These are phyloP conservation scores for Colletotrichum camelliae DNA, from an alignment of 2,329 filamentous ascomycete genomes.

Conservation along the genomic window DNA sequence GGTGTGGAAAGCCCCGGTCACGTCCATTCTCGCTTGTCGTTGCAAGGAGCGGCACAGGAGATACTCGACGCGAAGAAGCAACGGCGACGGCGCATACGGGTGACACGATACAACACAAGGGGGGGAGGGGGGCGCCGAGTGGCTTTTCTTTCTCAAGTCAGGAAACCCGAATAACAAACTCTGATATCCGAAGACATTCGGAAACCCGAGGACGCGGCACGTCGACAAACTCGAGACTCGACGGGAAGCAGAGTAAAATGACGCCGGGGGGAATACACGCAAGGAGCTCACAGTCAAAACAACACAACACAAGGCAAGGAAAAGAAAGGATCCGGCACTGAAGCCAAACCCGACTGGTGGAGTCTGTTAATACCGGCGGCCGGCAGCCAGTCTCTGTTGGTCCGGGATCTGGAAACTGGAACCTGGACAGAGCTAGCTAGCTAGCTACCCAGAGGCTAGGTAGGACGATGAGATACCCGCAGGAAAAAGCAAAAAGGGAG, in stretches of 20 bases:
- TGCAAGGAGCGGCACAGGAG: background rate
- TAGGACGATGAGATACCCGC: background rate
- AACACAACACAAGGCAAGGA: background rate
- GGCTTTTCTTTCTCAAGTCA: background rate
- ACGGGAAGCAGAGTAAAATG: background rate
- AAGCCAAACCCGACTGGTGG: conserved; percentile 2
- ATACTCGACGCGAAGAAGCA: background rate
- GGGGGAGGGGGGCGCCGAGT: background rate
- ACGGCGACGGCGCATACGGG: background rate
- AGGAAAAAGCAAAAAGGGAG: background rate
- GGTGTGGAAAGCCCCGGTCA: background rate
- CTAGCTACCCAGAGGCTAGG: background rate
- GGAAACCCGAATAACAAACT: background rate
- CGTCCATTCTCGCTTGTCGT: background rate
- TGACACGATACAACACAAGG: background rate
- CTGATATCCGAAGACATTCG: background rate
- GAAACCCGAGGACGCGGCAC: background rate
- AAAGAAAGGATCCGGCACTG: conserved; percentile 1
- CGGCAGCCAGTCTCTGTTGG: conserved; percentile 12
- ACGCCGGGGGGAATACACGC: background rate
- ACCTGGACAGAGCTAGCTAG: background rate
- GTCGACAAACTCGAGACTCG: background rate
- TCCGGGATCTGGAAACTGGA: background rate
- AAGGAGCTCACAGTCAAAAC: background rate
- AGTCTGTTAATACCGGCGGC: conserved; percentile 4